Conservation (phyloP, 2,329 filamentous ascomycete genomes). For the Fusarium buxicola region DNA sequence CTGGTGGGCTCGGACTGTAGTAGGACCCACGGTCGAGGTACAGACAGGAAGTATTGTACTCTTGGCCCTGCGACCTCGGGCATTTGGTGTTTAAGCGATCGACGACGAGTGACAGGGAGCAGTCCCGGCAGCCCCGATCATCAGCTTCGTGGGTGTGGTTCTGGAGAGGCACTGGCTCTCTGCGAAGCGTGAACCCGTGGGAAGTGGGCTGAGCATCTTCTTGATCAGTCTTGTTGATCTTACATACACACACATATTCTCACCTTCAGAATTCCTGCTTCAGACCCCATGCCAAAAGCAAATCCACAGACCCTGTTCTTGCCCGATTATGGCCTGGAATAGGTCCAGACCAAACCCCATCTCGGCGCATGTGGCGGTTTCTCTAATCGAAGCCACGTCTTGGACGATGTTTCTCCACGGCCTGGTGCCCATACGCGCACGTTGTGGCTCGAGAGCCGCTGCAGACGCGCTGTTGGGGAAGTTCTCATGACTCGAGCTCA, state of each 20-base stretch:
- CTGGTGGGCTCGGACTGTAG: neutral
- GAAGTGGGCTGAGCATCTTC: neutral
- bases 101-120: neutral
- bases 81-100: neutral
- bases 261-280: neutral
- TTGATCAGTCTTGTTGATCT: no score
- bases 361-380: neutral
- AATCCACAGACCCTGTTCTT: neutral
- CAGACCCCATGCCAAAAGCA: neutral
- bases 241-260: neutral
- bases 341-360: neutral
- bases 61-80: neutral
- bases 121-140: neutral
- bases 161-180: neutral
- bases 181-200: neutral
- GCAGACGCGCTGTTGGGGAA: conserved; percentile 7
- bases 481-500: neutral
- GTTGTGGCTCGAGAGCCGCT: conserved; percentile 7
- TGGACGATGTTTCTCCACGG: neutral
- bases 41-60: no score
- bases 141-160: neutral
- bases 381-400: neutral
- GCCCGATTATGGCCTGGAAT: neutral
- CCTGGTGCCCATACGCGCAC: neutral
- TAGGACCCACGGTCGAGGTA: neutral